Evolutionary conservation across 495 filamentous ascomycete genomes (phyloP), one percentile per base, ranked within the genome.

Genomic region (Trichoderma orchidacearum): DNA sequence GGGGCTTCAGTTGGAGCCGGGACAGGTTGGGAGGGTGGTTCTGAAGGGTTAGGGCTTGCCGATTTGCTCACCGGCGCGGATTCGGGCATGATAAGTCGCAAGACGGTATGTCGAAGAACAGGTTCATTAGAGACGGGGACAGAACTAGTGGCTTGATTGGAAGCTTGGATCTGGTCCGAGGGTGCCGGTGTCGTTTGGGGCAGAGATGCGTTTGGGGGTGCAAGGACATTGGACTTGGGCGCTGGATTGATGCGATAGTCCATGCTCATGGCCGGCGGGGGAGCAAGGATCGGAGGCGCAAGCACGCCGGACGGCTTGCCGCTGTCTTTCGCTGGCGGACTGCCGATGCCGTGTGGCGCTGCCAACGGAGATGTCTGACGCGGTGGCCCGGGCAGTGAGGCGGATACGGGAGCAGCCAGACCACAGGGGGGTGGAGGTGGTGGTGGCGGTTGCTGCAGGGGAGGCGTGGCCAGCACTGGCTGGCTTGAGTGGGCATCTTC

Each of bases 181-280:
- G 56, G 50, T 9, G 29, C 21, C 28, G 13, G 7, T 11, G 48
- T 15, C 12, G 50, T 31, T 28, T 53, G 56, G 3, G 56, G 51
- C 6, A 34, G 72, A 27, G 67, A 60, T 13, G 73, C 69, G 53
- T 75, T 75, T 12, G 74, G 74, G 7, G 63, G 63, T 18, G 74
- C 74, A 25, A 77, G 72, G 15, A 73, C 63, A 38, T 69, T 68
- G 27, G 70, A 71, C 30, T 61, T 68, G 17, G 27, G 56, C 52
- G 3, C 54, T 56, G 11, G 56, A n/a, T 23, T 45, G 36, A 0
- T 60, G 41, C 18, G 64, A 61, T 13, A 56, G 54, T 36, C 62
- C 64, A 25, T 62, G 41, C 51, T 51, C 3, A 62, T 50, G 6
- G 62, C 66, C 2, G 55, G 36, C 7, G 69, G 69, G 1, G 64